Evolutionary conservation across 2,329 filamentous ascomycete species (phyloP), one percentile per base, ranked within the genome.

Genomic region (Tympanopsis confertula): DNA sequence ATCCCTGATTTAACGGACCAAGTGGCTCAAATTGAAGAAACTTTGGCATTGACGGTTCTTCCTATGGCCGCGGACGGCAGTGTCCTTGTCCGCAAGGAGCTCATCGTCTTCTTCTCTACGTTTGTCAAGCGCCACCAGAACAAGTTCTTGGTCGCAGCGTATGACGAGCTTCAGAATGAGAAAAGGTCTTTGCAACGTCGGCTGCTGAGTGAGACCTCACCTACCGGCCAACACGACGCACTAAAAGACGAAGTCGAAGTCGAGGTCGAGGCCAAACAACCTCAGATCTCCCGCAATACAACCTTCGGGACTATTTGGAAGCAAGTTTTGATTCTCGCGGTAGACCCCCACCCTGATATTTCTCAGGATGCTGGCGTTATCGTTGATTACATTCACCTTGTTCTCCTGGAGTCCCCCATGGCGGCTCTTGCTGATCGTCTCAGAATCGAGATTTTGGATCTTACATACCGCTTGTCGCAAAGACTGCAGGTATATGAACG

Each of bases 281-380:
- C 75, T 33, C 72, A 75, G 1, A 58, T 85, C 10, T 86, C 88
- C 12, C 79, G 85, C 45, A 91, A 94, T 52, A 94, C 87, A 0
- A 84, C 94, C 14, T 95, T 93, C 55, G 82, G 88, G 20, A 84
- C 88, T 1, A 82, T 93, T 44, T 98, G 91, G 91, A 91, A 94
- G 55, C 85, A 95, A 50, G 71, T 93, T 32, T 66, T 95, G 41
- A 85, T 94, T 44, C 70, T 96, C 56, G 89, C 86, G 33, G 86
- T 94, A 14, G 91, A 98, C 53, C 89, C 91, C 29, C 88, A 95
- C 52, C 87, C 89, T 1, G 89, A 96, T 52, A 85, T 96, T 22
- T 84, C 93, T 44, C 74, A 82, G 45, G 84, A 91, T 54, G 89
- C 87, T 7, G 79, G 78, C 4, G 69, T 82, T n/a, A 78, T 96